Evolutionary conservation across 129 eudicot genomes (phyloP), one percentile per base, ranked within the genome.

Genomic region (Centaurea solstitialis): DNA sequence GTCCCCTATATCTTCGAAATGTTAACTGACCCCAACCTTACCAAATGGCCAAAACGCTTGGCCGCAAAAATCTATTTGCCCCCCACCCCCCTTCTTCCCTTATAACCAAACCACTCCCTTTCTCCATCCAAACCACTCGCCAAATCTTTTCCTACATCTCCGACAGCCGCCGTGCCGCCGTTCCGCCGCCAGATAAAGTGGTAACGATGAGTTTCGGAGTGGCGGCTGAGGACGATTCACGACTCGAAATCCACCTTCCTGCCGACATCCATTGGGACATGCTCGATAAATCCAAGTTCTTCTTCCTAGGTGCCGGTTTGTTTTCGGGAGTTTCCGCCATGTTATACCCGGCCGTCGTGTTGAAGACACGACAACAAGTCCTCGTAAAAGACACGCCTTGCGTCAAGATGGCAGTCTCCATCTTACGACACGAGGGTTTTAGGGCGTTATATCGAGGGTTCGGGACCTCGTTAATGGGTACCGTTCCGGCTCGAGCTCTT

Each of bases 251-350:
- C 66, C 88, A 83, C 72, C 90, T 93, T 30, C 98, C 97, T 12
- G 91, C 90, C 9, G 98, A 94, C 45, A 79, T 94, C 11, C 87
- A 94, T 53, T 91, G 98, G 98, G 88, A 94, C 24, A 94, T 86
- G 98, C 93, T 94, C 0, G 93, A 94, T 18, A 91, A 94, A 76
- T 88, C 97, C 78, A 91, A 87, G 91, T 94, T 94, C 76, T 94
- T 94, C 86, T 74, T 88, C 84, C 89, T 94, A 0, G 97, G 97
- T 20, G 97, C 97, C 0, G 93, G 87, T 5, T 88, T 94, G 18
- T 91, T 94, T 69, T 94, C 93, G 0, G 96, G 92, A 15, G 98
- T 94, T 15, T 94, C 98, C 0, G 87, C 64, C 30, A 75, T 88
- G 18, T 81, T 94, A 43, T 94, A 94, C 80, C 97, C 93, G 2